Evolutionary conservation across 352 stramenopile species (phyloP).

Genomic region (Globisporangium carolinianum): DNA sequence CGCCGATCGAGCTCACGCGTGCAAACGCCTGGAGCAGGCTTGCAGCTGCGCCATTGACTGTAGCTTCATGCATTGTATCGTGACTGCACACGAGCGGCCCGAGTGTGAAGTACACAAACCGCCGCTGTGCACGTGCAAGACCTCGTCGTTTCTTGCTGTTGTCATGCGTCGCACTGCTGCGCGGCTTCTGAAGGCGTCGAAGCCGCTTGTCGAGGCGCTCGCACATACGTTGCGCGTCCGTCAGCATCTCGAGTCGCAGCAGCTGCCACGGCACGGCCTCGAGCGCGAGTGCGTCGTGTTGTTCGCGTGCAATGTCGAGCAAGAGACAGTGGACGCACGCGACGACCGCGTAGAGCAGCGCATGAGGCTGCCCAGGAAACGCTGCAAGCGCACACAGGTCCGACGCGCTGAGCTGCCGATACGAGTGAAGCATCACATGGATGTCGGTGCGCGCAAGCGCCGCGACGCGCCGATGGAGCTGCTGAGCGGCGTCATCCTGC

Average conservation of each 20-base stretch:
- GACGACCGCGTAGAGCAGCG: slow-evolving; percentile 29
- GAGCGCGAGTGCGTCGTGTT: slow-evolving; percentile 9
- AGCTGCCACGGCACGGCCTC: slow-evolving; percentile 37
- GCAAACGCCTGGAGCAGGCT: slow-evolving; percentile 5
- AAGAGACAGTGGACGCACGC: slow-evolving; percentile 32
- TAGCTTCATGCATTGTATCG: neutral
- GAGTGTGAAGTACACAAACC: slow-evolving; percentile 28
- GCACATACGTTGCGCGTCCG: slow-evolving; percentile 21
- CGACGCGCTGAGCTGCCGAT: slow-evolving; percentile 23
- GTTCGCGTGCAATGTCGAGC: slow-evolving; percentile 21
- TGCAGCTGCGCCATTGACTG: neutral
- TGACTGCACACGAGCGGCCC: slow-evolving; percentile 10
- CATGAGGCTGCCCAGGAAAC: slow-evolving; percentile 34
- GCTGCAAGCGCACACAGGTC: slow-evolving; percentile 37
- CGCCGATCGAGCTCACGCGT: slow-evolving; percentile 39
- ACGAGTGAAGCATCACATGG: slow-evolving; percentile 14
- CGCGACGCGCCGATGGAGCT: neutral
- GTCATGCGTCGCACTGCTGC: slow-evolving; percentile 2
- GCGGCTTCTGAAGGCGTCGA: slow-evolving; percentile 17
- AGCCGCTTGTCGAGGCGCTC: slow-evolving; percentile 35
- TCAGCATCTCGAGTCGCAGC: slow-evolving; percentile 46
- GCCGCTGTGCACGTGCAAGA: slow-evolving; percentile 25
- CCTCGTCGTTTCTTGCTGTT: neutral
- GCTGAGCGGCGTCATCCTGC: neutral
- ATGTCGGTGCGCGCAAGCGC: slow-evolving; percentile 1